Conservation (phyloP, 106 monocot species). For the Allium cepa region DNA sequence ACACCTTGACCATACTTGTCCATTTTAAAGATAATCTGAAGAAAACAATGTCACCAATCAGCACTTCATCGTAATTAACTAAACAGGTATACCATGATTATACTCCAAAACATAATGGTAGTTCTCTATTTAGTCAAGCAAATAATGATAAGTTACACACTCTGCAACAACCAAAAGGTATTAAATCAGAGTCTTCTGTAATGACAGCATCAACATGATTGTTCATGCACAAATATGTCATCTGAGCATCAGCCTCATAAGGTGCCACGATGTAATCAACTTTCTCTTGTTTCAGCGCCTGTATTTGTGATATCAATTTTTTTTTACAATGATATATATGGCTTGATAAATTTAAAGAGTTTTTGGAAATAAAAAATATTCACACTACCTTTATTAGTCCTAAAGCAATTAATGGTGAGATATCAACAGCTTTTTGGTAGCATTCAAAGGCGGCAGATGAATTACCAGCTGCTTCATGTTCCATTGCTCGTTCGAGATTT, state of each 20-base stretch:
- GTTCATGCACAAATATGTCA: constrained; percentile 82
- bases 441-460: constrained; percentile 80
- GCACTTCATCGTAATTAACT: not conserved
- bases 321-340: no score
- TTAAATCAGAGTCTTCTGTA: constrained; percentile 94
- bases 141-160: constrained; percentile 25
- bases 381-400: constrained; percentile 66
- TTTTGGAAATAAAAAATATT: not conserved
- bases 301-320: constrained; percentile 1
- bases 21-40: constrained; percentile 97
- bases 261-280: constrained; percentile 96
- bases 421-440: constrained; percentile 98
- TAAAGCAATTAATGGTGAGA: constrained; percentile 83
- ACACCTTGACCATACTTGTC: constrained; percentile 95
- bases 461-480: constrained; percentile 88
- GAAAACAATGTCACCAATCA: constrained; percentile 6
- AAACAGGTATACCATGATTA: no score
- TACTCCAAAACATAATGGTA: no score
- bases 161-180: constrained; percentile 96
- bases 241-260: constrained; percentile 99
- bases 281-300: constrained; percentile 81
- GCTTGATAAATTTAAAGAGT: no score
- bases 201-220: constrained; percentile 92
- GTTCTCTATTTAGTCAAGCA: not conserved
- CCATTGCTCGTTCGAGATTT: constrained; percentile 79